Conservation (phyloP, 1,284 basidiomycete genomes). For the Apiotrichum montevideense region DNA sequence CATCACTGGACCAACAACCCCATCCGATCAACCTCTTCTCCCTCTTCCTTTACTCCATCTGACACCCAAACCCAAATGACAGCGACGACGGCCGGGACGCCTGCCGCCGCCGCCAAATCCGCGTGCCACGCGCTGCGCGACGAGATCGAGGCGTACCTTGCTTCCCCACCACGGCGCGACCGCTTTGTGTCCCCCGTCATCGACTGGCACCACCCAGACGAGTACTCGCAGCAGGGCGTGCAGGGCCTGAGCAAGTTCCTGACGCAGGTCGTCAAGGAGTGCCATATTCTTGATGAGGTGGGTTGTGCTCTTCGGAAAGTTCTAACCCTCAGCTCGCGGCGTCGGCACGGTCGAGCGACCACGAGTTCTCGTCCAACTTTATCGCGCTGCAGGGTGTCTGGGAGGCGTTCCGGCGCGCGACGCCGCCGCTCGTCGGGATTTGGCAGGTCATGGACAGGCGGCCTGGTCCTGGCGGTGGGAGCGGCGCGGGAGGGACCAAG, state of each 20-base stretch:
- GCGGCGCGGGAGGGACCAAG: constrained; percentile 16
- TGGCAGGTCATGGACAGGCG: constrained; percentile 28
- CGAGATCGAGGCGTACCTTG: constrained; percentile 10
- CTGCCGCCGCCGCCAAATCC: too few relatives aligned
- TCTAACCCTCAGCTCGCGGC: constrained; percentile 12
- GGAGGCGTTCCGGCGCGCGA: constrained; percentile 30
- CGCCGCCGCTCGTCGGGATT: constrained; percentile 28
- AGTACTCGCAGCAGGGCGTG: constrained; percentile 26
- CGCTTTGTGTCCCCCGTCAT: constrained; percentile 32
- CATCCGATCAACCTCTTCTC: too few relatives aligned
- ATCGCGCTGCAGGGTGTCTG: constrained; percentile 37
- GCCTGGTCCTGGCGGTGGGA: constrained; percentile 1
- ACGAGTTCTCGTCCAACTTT: constrained; percentile 32
- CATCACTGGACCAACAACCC: too few relatives aligned
- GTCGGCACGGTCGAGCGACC: too few relatives aligned
- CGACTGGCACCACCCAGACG: constrained; percentile 36
- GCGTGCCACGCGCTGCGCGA: not conserved
- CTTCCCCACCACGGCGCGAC: constrained; percentile 7
- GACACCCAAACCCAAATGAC: too few relatives aligned
- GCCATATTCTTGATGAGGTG: constrained; percentile 28
- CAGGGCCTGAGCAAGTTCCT: constrained; percentile 34
- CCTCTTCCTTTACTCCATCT: too few relatives aligned
- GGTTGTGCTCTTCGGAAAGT: constrained; percentile 3
- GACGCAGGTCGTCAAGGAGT: constrained; percentile 25
- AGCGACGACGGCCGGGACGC: too few relatives aligned